These are phyloP conservation scores for Mucor indicus DNA, from an alignment of 371 early-diverging fungal species.

Conservation along the genomic window DNA sequence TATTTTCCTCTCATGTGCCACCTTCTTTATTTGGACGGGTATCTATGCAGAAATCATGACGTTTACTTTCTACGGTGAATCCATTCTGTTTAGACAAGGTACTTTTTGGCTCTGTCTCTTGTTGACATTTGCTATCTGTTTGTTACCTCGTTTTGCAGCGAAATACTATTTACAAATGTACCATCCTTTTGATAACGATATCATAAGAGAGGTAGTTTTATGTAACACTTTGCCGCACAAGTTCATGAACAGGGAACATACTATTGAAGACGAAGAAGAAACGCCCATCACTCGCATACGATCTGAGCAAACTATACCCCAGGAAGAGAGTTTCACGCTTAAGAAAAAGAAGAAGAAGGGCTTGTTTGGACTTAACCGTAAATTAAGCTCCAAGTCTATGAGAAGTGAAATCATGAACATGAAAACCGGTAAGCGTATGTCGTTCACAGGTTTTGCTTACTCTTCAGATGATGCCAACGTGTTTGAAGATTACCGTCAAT, in stretches of 20 bases:
- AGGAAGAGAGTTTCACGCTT: slow-evolving; percentile 3
- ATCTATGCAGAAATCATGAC: slow-evolving; percentile 45
- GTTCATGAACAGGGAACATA: background rate
- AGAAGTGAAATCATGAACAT: slow-evolving; percentile 48
- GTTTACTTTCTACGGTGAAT: slow-evolving; percentile 50
- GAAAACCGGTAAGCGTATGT: slow-evolving; percentile 39
- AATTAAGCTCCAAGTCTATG: slow-evolving; percentile 18
- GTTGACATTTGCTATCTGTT: slow-evolving; percentile 46
- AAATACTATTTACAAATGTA: slow-evolving; percentile 52
- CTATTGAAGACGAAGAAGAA: slow-evolving; percentile 27
- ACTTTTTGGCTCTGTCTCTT: slow-evolving; percentile 54
- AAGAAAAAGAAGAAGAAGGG: slow-evolving; percentile 5
- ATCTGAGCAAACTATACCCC: slow-evolving; percentile 7
- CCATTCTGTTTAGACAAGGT: slow-evolving; percentile 48
- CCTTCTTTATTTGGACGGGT: slow-evolving; percentile 52
- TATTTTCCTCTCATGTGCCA: slow-evolving; percentile 55
- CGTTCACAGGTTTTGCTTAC: slow-evolving; percentile 50
- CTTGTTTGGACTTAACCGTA: slow-evolving; percentile 16
- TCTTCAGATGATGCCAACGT: slow-evolving; percentile 43
- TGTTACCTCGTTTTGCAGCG: slow-evolving; percentile 52
- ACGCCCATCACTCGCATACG: slow-evolving; percentile 31
- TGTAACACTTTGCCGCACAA: slow-evolving; percentile 11
- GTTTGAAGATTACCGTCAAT: slow-evolving; percentile 43
- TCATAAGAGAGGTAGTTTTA: slow-evolving; percentile 55
- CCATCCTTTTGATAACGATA: slow-evolving; percentile 62